These are phyloP conservation scores for Phaeosphaeriaceae sp. DNA, from an alignment of 2,329 filamentous ascomycete species.

Conservation along the genomic window DNA sequence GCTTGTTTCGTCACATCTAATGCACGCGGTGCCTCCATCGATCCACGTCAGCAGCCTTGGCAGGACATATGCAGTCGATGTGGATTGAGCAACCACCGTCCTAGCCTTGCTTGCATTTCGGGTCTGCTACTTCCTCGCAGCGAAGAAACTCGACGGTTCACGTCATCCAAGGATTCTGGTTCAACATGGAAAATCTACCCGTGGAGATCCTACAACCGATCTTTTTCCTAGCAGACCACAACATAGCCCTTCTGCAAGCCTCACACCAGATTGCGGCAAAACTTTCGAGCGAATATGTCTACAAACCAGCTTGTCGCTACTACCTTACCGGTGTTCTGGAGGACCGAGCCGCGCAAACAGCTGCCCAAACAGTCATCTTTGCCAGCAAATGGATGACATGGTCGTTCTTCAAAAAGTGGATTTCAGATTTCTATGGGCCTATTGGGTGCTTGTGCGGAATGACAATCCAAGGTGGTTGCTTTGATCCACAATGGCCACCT, in stretches of 20 bases:
- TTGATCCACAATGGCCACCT: conserved; percentile 40
- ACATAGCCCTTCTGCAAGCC: conserved; percentile 49
- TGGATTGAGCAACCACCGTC: no score
- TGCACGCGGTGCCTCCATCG: no score
- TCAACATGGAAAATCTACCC: conserved; percentile 54
- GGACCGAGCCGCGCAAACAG: conserved; percentile 18
- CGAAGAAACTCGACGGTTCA: no score
- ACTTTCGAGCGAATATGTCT: conserved; percentile 35
- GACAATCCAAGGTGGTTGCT: conserved; percentile 29
- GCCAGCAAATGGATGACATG: conserved; percentile 44
- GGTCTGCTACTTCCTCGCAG: no score
- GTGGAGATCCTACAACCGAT: conserved; percentile 61
- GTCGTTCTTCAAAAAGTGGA: conserved; percentile 37
- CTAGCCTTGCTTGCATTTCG: no score
- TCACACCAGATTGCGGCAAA: conserved; percentile 50
- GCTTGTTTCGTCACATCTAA: no score
- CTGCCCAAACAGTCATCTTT: conserved; percentile 35
- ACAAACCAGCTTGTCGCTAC: conserved; percentile 31
- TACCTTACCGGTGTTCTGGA: conserved; percentile 22
- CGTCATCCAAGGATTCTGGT: no score
- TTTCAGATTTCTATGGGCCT: conserved; percentile 21
- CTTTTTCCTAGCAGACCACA: conserved; percentile 55
- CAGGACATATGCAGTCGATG: no score
- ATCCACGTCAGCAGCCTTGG: no score
- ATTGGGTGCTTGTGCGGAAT: conserved; percentile 38